Base-by-base conservation (phyloP, 495 filamentous ascomycete genomes). In the Neurospora sp. region DNA sequence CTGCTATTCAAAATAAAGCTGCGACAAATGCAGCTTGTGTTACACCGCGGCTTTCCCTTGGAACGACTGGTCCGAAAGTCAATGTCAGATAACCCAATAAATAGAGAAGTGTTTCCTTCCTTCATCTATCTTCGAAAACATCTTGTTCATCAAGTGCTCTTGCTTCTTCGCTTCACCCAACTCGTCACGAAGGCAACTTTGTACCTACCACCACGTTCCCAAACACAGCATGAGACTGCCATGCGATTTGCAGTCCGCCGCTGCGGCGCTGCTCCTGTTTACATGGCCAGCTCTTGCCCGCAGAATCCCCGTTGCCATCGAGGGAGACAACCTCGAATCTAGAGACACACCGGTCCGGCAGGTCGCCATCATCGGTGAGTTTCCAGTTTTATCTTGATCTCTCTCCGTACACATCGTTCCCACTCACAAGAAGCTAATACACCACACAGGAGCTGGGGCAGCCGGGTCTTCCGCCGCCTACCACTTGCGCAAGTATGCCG, bases 401-500 rank as follows among this genome's bases (percentile, higher is more conserved):
- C 22, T 20, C 20, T 77, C 27, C 77, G 42, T 71, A 61, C 70
- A 18, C 38, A 75, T 42, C 47, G 70, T 61, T 5, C 1, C 59
- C 71, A 45, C 74, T 73, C 73, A 77, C 42, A 18, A 73, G 16
- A 73, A 76, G 61, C 76, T 75, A 20, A 65, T 3, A 65, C 53
- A 65, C 53, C 74, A 74, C 39, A 68, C 75, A 98, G 95, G 96
- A 73, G 96, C 96, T 80, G 96, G 96, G 35, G 90, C 96, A 68
- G 96, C 87, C 20, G 96, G 96, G 14, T 88, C 96, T 3, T 96
- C 94, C 14, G 84, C 94, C 10, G 95, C 96, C 41, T 96, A 95
- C 79, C 88, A 93, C 74, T 82, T 99, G 41, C 87, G 86, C 53
- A 88, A 91, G 76, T 93, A 89, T 78, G 90, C 93, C 22, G 79